Conservation (phyloP, 129 eudicot species). For the Pulicaria dysenterica region DNA sequence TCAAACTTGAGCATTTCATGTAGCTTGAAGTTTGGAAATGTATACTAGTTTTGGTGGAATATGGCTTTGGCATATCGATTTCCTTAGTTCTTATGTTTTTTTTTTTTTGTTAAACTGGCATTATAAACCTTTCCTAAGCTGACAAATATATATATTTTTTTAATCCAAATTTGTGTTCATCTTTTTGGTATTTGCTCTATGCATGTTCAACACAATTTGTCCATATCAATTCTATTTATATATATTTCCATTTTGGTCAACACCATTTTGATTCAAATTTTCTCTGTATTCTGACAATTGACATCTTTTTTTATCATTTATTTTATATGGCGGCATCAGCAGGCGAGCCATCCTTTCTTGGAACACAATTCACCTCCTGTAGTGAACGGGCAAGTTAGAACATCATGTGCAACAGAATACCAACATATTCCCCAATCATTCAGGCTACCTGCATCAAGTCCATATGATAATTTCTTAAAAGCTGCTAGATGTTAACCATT, state of each 20-base stretch:
- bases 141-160: no score
- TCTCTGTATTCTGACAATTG: not conserved
- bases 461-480: conserved; percentile 86
- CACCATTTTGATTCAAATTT: not conserved
- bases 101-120: not conserved
- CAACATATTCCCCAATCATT: conserved; percentile 56
- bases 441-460: conserved; percentile 81
- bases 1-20: no score
- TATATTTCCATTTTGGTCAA: not conserved
- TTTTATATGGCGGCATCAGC: conserved; percentile 18
- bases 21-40: no score
- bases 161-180: no score
- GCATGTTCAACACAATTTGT: no score
- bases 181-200: no score
- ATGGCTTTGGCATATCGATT: no score
- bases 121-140: no score
- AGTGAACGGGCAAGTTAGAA: conserved; percentile 21
- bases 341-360: conserved; percentile 46
- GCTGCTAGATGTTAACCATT: conserved; percentile 75
- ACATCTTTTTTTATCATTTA: not conserved
- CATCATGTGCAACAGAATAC: conserved; percentile 51
- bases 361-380: conserved; percentile 35
- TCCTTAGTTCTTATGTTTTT: not conserved
- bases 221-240: not conserved
- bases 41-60: no score